Evolutionary conservation across 352 stramenopile genomes (phyloP).

Genomic region (Globisporangium radiosum): DNA sequence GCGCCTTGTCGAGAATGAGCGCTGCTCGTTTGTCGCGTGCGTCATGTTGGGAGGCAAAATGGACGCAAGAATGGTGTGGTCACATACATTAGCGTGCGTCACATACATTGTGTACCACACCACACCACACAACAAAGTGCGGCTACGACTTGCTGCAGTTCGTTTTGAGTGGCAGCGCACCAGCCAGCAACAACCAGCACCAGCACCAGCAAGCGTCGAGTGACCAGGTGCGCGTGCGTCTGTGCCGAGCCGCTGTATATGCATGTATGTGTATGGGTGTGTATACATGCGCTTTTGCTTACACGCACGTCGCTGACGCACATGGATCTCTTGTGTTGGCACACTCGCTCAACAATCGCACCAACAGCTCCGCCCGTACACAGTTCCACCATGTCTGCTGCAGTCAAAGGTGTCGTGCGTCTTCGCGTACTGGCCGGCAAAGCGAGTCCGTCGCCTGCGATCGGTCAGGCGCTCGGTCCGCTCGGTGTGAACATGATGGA

Average conservation of each 20-base stretch:
- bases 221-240: constrained; percentile 4
- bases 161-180: background rate
- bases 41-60: too few species aligned
- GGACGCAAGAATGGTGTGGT: too few species aligned
- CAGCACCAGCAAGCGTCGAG: background rate
- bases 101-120: too few species aligned
- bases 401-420: constrained; percentile 77
- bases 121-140: too few species aligned
- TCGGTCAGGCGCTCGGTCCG: constrained; percentile 91
- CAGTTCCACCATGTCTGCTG: constrained; percentile 5
- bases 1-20: too few species aligned
- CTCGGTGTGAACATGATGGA: constrained; percentile 99
- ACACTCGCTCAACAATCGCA: too few species aligned
- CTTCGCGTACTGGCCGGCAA: constrained; percentile 83
- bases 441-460: constrained; percentile 80
- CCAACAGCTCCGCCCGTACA: too few species aligned
- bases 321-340: background rate
- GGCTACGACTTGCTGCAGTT: too few species aligned
- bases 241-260: background rate
- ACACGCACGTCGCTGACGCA: background rate
- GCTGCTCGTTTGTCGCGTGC: too few species aligned
- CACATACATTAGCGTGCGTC: too few species aligned
- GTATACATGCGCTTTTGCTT: background rate
- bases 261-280: background rate
- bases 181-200: background rate